A percentile compares a stretch with the other conserved stretches of the same genome.
Conservation (phyloP, 2,329 filamentous ascomycete species). For the Penicillium frequentans region DNA sequence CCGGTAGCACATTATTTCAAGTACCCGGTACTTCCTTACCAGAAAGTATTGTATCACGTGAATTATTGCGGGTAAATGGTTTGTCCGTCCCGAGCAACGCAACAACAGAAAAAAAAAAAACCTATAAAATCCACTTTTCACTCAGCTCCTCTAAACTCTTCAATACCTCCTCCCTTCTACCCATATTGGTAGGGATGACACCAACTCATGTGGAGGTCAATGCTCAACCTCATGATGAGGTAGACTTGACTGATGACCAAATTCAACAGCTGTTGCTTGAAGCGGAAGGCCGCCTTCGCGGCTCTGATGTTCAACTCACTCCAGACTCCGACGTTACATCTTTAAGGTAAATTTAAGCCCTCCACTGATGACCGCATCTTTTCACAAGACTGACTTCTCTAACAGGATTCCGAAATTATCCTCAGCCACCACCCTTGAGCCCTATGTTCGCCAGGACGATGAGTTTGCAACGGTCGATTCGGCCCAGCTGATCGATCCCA, state of each 20-base stretch:
- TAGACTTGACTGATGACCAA: constrained; percentile 62
- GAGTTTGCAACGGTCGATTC: constrained; percentile 56
- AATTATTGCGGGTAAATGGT: constrained; percentile 8
- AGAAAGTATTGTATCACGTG: not conserved
- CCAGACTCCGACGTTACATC: constrained; percentile 14
- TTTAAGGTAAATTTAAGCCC: constrained; percentile 13
- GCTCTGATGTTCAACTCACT: constrained; percentile 22
- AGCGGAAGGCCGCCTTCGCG: constrained; percentile 59
- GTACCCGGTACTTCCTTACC: not conserved
- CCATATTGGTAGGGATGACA: constrained; percentile 18
- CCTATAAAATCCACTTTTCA: constrained; percentile 14
- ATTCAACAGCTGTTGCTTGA: constrained; percentile 63
- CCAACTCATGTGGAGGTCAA: constrained; percentile 8
- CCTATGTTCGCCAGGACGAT: constrained; percentile 56
- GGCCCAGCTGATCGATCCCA: constrained; percentile 49
- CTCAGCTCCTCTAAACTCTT: not conserved
- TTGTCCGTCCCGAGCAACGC: constrained; percentile 21
- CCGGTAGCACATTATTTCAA: not conserved
- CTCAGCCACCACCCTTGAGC: constrained; percentile 48
- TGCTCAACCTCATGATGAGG: constrained; percentile 24
- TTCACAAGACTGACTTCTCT: not conserved
- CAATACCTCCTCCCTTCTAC: not conserved
- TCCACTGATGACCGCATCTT: not conserved
- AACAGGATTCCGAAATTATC: constrained; percentile 53
- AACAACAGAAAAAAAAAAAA: constrained; percentile 21